Conservation (phyloP, 2,329 filamentous ascomycete genomes). For the Davidsoniella virescens region DNA sequence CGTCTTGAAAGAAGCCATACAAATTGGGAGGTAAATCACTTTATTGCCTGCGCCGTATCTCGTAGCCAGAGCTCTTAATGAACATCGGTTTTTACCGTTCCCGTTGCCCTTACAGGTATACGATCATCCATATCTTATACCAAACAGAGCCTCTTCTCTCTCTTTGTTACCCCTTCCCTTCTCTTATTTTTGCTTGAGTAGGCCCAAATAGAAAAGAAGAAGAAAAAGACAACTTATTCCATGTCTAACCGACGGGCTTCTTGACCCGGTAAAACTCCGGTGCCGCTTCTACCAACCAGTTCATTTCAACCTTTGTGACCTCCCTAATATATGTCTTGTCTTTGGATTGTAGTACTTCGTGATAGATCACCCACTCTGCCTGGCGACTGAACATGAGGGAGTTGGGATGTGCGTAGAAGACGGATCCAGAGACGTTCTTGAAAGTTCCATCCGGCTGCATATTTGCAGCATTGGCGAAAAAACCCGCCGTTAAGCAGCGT, state of each 20-base stretch:
- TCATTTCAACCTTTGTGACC: slow-evolving; percentile 81
- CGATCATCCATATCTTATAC: no score
- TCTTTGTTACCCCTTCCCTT: no score
- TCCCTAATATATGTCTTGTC: slow-evolving; percentile 83
- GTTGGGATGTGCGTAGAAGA: slow-evolving; percentile 76
- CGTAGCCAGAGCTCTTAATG: no score
- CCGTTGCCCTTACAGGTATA: no score
- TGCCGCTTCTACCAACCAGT: slow-evolving; percentile 82
- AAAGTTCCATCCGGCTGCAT: slow-evolving; percentile 93
- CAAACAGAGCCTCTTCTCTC: no score
- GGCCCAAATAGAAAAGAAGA: slow-evolving; percentile 5
- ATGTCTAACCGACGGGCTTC: slow-evolving; percentile 2
- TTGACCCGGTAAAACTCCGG: slow-evolving; percentile 59
- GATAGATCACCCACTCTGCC: slow-evolving; percentile 91
- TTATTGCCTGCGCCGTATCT: no score
- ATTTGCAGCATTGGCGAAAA: slow-evolving; percentile 80
- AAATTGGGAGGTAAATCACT: no score
- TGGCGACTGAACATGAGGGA: slow-evolving; percentile 93
- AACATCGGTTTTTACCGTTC: no score
- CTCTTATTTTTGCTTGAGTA: no score
- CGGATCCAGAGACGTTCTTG: slow-evolving; percentile 64
- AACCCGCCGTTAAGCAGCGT: slow-evolving; percentile 73
- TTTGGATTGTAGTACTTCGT: slow-evolving; percentile 79
- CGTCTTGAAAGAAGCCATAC: no score
- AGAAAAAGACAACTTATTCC: slow-evolving; percentile 16